Evolutionary conservation across 208 protist genomes (phyloP).

Genomic region (Leishmania gerbilli): DNA sequence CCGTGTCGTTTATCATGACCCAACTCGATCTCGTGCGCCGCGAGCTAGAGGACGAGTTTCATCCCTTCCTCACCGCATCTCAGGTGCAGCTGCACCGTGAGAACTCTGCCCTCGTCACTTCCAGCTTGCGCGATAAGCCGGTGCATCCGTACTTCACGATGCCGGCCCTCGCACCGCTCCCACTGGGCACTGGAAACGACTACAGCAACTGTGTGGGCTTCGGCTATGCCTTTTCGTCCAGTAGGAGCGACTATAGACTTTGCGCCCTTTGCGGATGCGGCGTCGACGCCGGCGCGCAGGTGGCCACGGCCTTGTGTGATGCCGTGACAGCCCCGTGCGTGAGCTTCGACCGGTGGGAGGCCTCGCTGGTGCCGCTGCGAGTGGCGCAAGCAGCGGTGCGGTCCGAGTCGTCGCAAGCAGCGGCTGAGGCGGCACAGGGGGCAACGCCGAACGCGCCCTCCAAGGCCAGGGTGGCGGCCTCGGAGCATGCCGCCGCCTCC

Average conservation of each 20-base stretch:
- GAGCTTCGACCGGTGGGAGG: slow-evolving; percentile 82
- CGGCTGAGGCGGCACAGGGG: not conserved
- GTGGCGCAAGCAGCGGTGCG: slow-evolving; percentile 35
- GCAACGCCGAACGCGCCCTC: not conserved
- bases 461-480: not conserved
- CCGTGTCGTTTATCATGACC: slow-evolving; percentile 78
- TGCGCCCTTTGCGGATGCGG: slow-evolving; percentile 20
- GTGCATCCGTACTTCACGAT: slow-evolving; percentile 38
- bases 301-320: slow-evolving; percentile 43
- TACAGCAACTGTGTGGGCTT: slow-evolving; percentile 83
- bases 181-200: slow-evolving; percentile 88
- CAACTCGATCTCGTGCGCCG: slow-evolving; percentile 61
- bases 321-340: slow-evolving; percentile 47
- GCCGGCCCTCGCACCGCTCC: slow-evolving; percentile 75
- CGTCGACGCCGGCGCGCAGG: slow-evolving; percentile 27
- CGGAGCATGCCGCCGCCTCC: not conserved
- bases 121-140: not conserved
- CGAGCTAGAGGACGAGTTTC: slow-evolving; percentile 46
- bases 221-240: slow-evolving; percentile 50
- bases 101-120: not conserved
- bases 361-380: slow-evolving; percentile 57
- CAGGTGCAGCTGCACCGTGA: slow-evolving; percentile 5
- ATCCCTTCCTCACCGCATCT: slow-evolving; percentile 1
- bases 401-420: slow-evolving; percentile 5
- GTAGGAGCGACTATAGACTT: slow-evolving; percentile 9